phyloP scores from a whole-genome alignment of 345 rosid species.

The Salix arbutifolia region DNA sequence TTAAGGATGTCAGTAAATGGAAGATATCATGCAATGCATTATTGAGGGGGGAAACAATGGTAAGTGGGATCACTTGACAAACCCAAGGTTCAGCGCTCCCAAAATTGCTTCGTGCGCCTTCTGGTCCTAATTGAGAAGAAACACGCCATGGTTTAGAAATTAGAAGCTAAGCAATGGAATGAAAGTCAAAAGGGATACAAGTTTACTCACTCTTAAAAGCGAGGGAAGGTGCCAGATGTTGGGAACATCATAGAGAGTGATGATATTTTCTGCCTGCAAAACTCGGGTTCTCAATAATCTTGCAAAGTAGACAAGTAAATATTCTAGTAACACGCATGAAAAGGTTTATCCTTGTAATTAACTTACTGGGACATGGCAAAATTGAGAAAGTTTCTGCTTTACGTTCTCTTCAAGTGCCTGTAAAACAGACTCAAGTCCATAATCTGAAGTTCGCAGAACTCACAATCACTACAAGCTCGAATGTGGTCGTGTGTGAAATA shows the following conservation, averaged over 20 bases:
- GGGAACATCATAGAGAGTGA: slow-evolving; percentile 87
- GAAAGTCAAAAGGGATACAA: neutral
- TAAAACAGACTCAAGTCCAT: slow-evolving; percentile 15
- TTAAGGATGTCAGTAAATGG: neutral
- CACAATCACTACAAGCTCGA: neutral
- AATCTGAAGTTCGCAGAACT: neutral
- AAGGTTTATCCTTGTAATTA: neutral
- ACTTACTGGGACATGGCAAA: slow-evolving; percentile 84
- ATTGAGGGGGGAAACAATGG: neutral
- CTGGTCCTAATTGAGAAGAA: slow-evolving; percentile 62
- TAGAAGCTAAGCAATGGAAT: neutral
- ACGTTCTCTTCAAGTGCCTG: slow-evolving; percentile 86
- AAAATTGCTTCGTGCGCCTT: slow-evolving; percentile 90
- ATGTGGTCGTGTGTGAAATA: neutral
- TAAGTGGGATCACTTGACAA: slow-evolving; percentile 19
- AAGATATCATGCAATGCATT: neutral
- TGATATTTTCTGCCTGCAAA: slow-evolving; percentile 62
- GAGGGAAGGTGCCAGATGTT: slow-evolving; percentile 97
- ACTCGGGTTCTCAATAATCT: slow-evolving; percentile 3
- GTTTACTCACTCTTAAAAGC: slow-evolving; percentile 65
- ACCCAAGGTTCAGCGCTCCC: slow-evolving; percentile 66
- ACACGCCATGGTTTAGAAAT: slow-evolving; percentile 1
- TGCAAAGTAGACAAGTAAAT: neutral
- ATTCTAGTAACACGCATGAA: neutral
- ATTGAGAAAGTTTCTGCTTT: slow-evolving; percentile 79